phyloP scores from a whole-genome alignment of 2,329 filamentous ascomycete species.

The Neonectria coccinea region DNA sequence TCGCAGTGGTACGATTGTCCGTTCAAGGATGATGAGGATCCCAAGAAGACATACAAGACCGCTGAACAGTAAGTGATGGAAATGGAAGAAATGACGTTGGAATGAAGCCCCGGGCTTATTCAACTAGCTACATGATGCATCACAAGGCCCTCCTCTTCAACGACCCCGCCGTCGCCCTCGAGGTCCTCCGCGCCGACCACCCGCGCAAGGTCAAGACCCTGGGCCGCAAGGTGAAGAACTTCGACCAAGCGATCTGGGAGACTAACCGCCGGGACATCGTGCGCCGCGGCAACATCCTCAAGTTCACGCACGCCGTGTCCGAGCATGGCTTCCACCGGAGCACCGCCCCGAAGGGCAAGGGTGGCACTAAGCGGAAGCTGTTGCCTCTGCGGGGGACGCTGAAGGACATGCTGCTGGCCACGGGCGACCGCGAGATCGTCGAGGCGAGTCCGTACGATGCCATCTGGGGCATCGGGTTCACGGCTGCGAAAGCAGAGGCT shows the following conservation, averaged over 20 bases:
- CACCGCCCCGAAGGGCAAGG: constrained; percentile 34
- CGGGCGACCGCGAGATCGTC: constrained; percentile 70
- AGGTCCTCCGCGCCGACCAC: constrained; percentile 60
- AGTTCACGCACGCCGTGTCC: constrained; percentile 63
- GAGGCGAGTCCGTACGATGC: constrained; percentile 71
- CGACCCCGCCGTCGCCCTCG: constrained; percentile 56
- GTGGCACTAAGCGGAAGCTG: constrained; percentile 29
- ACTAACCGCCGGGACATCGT: constrained; percentile 66
- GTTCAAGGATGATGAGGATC: constrained; percentile 57
- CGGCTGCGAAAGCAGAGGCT: constrained; percentile 59
- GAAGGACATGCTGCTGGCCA: constrained; percentile 63
- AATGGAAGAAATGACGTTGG: not conserved
- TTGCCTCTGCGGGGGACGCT: constrained; percentile 55
- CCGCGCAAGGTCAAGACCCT: constrained; percentile 65
- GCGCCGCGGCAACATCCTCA: constrained; percentile 66
- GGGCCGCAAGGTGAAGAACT: constrained; percentile 66
- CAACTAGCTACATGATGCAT: constrained; percentile 65
- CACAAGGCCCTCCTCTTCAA: constrained; percentile 64
- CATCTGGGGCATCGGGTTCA: constrained; percentile 76
- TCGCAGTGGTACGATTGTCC: constrained; percentile 70
- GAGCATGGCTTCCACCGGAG: constrained; percentile 45
- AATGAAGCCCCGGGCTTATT: not conserved
- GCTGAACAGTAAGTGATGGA: constrained; percentile 62
- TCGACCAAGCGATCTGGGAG: constrained; percentile 65
- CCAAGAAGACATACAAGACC: constrained; percentile 57